These are phyloP conservation scores for Heritiera littoralis DNA, from an alignment of 345 rosid genomes.

Conservation along the genomic window DNA sequence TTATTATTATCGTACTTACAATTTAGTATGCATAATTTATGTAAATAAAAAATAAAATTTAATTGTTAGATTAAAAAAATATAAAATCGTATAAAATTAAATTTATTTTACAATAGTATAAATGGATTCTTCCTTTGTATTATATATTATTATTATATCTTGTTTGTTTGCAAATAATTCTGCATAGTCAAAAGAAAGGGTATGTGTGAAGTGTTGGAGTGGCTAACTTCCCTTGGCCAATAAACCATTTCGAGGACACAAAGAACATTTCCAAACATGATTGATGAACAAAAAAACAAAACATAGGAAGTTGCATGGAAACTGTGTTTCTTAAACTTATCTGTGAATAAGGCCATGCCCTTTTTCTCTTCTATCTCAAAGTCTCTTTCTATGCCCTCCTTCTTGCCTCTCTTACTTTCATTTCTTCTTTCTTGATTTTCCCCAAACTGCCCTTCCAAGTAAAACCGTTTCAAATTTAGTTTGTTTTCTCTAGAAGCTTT, in stretches of 20 bases:
- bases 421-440: not conserved
- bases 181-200: not conserved
- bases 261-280: not conserved
- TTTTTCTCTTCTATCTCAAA: not conserved
- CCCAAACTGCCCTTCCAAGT: not conserved
- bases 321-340: slow-evolving; percentile 9
- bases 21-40: too few relatives aligned
- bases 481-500: not conserved
- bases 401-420: not conserved
- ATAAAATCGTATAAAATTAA: too few relatives aligned
- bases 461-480: not conserved
- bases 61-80: too few relatives aligned
- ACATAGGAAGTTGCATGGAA: slow-evolving; percentile 16
- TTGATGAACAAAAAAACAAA: slow-evolving; percentile 8
- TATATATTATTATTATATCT: too few relatives aligned
- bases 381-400: not conserved
- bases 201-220: not conserved
- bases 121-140: too few relatives aligned
- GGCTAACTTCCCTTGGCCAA: not conserved
- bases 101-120: too few relatives aligned
- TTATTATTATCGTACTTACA: too few relatives aligned
- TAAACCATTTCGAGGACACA: not conserved
- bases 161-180: not conserved
- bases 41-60: too few relatives aligned
- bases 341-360: not conserved